phyloP scores from a whole-genome alignment of 352 stramenopile species.

The Phytophthora pisi region DNA sequence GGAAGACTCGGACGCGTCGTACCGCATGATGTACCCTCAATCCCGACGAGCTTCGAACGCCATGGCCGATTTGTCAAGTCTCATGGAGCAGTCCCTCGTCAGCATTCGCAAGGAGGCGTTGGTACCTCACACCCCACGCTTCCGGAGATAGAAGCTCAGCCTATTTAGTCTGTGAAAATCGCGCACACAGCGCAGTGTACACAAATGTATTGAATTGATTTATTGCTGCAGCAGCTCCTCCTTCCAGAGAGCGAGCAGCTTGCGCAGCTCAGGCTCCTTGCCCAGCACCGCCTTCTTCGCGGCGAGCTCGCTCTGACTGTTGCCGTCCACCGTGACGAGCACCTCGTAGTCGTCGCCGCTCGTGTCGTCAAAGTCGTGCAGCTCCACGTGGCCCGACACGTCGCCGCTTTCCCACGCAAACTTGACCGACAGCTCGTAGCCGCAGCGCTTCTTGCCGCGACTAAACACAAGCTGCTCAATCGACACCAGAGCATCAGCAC shows the following conservation, averaged over 20 bases:
- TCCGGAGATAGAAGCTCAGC: slow-evolving; percentile 7
- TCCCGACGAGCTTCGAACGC: slow-evolving; percentile 60
- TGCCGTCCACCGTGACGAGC: slow-evolving; percentile 54
- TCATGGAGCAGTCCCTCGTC: slow-evolving; percentile 81
- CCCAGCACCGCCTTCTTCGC: slow-evolving; percentile 65
- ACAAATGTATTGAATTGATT: slow-evolving; percentile 37
- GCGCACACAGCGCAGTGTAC: slow-evolving; percentile 18
- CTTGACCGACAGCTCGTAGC: slow-evolving; percentile 85
- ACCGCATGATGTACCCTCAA: slow-evolving; percentile 51
- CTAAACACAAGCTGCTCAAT: slow-evolving; percentile 68
- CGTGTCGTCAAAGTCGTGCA: slow-evolving; percentile 89
- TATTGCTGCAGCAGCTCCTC: slow-evolving; percentile 82
- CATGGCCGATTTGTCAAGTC: slow-evolving; percentile 76
- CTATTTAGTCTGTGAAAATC: slow-evolving; percentile 18
- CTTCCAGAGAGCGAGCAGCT: slow-evolving; percentile 78
- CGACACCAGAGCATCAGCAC: neutral
- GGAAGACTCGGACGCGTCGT: slow-evolving; percentile 66
- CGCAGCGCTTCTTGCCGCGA: slow-evolving; percentile 85
- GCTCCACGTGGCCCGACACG: slow-evolving; percentile 69
- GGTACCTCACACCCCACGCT: slow-evolving; percentile 15
- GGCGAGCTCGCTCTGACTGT: slow-evolving; percentile 50
- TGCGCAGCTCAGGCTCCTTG: slow-evolving; percentile 66
- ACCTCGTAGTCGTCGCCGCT: slow-evolving; percentile 84
- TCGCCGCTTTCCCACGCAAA: slow-evolving; percentile 68
- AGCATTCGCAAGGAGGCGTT: slow-evolving; percentile 61